Conservation (phyloP, 1,284 basidiomycete species). For the Papiliotrema terrestris region DNA sequence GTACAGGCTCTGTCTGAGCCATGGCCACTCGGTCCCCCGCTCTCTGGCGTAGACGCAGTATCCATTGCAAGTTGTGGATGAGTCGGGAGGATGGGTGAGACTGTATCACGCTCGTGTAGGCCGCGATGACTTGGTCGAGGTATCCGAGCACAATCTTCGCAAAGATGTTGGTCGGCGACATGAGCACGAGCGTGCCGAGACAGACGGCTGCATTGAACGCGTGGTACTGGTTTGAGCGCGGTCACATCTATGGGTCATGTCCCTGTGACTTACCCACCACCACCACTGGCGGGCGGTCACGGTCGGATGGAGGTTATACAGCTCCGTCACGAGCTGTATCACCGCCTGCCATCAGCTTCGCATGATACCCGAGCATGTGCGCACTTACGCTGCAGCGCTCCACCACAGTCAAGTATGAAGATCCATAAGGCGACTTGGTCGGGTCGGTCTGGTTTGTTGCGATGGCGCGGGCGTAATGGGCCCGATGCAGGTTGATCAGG, state of each 20-base stretch:
- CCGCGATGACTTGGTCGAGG: conserved; percentile 21
- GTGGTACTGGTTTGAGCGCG: conserved; percentile 20
- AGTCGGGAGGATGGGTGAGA: conserved; percentile 7
- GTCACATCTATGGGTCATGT: too few relatives aligned
- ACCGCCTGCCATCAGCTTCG: conserved; percentile 15
- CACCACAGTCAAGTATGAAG: conserved; percentile 26
- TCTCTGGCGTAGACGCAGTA: conserved; percentile 19
- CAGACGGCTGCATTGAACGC: conserved; percentile 31
- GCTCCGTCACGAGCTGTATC: conserved; percentile 21
- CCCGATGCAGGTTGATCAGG: conserved; percentile 28
- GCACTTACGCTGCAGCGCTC: conserved; percentile 28
- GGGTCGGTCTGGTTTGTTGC: conserved; percentile 27
- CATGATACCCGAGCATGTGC: not conserved
- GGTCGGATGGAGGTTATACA: conserved; percentile 27
- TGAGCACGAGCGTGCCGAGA: conserved; percentile 1
- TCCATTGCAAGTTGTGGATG: conserved; percentile 18
- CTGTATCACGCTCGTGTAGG: conserved; percentile 17
- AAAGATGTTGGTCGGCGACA: conserved; percentile 16
- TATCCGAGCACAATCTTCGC: conserved; percentile 12
- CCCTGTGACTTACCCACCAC: conserved; percentile 31
- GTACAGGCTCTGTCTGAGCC: not conserved
- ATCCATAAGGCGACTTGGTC: conserved; percentile 16
- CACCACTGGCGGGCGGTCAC: conserved; percentile 27
- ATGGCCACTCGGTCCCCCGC: conserved; percentile 7
- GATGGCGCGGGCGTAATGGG: conserved; percentile 31